These are phyloP conservation scores for Penicillium concentricum DNA, from an alignment of 2,329 filamentous ascomycete genomes.

Conservation along the genomic window DNA sequence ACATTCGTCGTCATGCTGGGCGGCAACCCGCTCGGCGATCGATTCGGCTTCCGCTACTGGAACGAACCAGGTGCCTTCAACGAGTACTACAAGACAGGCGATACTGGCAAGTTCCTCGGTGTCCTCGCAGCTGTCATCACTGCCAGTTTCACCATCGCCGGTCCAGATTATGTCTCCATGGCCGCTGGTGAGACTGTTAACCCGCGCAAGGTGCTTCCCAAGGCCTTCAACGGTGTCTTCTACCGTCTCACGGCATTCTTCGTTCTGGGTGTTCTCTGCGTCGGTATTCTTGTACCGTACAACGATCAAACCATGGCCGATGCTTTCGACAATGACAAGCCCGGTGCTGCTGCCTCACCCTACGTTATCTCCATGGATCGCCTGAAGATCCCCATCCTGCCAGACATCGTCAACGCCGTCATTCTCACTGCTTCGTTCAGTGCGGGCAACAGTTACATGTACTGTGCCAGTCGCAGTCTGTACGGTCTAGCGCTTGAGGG, in stretches of 20 bases:
- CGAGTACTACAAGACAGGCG: slow-evolving; percentile 62
- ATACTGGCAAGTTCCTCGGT: slow-evolving; percentile 70
- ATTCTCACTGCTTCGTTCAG: slow-evolving; percentile 67
- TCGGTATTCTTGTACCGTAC: slow-evolving; percentile 71
- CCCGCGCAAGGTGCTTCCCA: slow-evolving; percentile 67
- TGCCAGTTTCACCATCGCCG: slow-evolving; percentile 66
- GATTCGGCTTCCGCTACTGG: slow-evolving; percentile 72
- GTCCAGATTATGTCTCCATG: slow-evolving; percentile 65
- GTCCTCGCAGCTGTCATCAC: slow-evolving; percentile 74
- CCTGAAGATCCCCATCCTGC: slow-evolving; percentile 61
- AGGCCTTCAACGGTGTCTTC: slow-evolving; percentile 75
- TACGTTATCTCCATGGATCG: slow-evolving; percentile 69
- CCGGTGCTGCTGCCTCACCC: slow-evolving; percentile 69
- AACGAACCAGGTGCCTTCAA: slow-evolving; percentile 67
- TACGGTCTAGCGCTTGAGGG: slow-evolving; percentile 68
- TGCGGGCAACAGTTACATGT: slow-evolving; percentile 67
- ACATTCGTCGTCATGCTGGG: slow-evolving; percentile 83
- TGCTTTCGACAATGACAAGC: slow-evolving; percentile 58
- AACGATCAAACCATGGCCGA: slow-evolving; percentile 61
- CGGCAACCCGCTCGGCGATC: slow-evolving; percentile 70
- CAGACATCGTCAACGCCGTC: slow-evolving; percentile 71
- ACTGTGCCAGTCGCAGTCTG: slow-evolving; percentile 67
- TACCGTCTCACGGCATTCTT: slow-evolving; percentile 76
- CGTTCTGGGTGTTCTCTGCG: slow-evolving; percentile 68
- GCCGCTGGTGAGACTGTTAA: slow-evolving; percentile 70